phyloP scores from a whole-genome alignment of 306 rosid genomes.

The Gastrolobium bilobum region DNA sequence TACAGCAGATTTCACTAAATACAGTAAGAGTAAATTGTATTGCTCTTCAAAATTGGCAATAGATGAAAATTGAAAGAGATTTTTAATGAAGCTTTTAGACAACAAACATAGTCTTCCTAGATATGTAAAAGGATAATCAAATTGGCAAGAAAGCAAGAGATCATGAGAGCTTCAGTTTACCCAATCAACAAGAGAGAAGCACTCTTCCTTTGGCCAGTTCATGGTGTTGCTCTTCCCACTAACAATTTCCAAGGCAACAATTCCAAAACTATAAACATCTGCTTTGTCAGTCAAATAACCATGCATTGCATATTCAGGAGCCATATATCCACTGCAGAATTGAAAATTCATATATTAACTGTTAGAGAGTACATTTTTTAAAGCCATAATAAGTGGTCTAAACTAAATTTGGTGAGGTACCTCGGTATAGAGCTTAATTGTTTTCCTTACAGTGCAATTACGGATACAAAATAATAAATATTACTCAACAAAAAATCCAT shows the following conservation, averaged over 20 bases:
- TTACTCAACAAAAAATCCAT: not conserved
- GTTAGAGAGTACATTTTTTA: not conserved
- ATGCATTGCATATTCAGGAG: slow-evolving; percentile 76
- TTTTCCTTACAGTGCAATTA: not conserved
- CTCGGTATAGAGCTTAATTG: too few species aligned
- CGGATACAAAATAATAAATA: slow-evolving; percentile 1
- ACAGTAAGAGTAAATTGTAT: not conserved
- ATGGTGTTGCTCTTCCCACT: slow-evolving; percentile 71
- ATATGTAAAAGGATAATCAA: slow-evolving; percentile 6
- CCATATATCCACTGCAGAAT: slow-evolving; percentile 63
- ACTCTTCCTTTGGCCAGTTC: slow-evolving; percentile 55
- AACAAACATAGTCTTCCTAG: not conserved
- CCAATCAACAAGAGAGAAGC: slow-evolving; percentile 69
- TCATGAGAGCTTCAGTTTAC: slow-evolving; percentile 40
- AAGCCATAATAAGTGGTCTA: not conserved
- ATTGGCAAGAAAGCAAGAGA: not conserved
- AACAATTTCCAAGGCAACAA: slow-evolving; percentile 76
- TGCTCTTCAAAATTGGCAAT: slow-evolving; percentile 7
- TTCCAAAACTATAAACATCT: slow-evolving; percentile 87
- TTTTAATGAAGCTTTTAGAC: not conserved
- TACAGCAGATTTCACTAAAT: not conserved
- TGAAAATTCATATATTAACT: slow-evolving; percentile 12
- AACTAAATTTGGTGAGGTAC: not conserved
- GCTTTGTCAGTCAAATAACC: slow-evolving; percentile 82
- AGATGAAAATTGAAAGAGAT: slow-evolving; percentile 14